phyloP scores from a whole-genome alignment of 208 protist species.

The Crithidia acanthocephali region DNA sequence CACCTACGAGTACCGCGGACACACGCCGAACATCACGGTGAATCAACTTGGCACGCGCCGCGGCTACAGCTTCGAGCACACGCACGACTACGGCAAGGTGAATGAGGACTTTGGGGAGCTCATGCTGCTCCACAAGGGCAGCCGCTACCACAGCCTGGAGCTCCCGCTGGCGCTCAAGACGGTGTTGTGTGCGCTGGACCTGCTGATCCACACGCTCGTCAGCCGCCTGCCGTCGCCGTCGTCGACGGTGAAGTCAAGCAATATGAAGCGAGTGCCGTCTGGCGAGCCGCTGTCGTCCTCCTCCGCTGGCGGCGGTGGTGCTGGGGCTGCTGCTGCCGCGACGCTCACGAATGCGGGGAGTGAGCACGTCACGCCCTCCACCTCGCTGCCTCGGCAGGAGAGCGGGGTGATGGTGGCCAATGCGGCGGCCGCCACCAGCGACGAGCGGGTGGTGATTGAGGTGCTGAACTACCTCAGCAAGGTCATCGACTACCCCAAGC shows the following conservation, averaged over 20 bases:
- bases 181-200: slow-evolving; percentile 44
- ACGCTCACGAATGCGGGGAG: neutral
- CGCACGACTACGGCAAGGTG: slow-evolving; percentile 60
- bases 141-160: slow-evolving; percentile 36
- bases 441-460: slow-evolving; percentile 55
- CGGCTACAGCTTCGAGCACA: slow-evolving; percentile 82
- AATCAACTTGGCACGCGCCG: slow-evolving; percentile 50
- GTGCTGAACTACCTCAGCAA: slow-evolving; percentile 83
- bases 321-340: neutral
- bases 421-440: slow-evolving; percentile 17
- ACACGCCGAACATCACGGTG: slow-evolving; percentile 33
- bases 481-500: slow-evolving; percentile 70
- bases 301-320: neutral
- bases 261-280: neutral
- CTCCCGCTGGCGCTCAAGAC: slow-evolving; percentile 47
- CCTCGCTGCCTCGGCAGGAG: slow-evolving; percentile 13
- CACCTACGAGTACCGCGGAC: slow-evolving; percentile 24
- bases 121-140: slow-evolving; percentile 33
- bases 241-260: neutral
- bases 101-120: slow-evolving; percentile 53
- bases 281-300: neutral
- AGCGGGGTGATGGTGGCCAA: slow-evolving; percentile 1
- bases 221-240: slow-evolving; percentile 4
- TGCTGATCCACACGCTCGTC: slow-evolving; percentile 35
- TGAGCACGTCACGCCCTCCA: neutral